These are phyloP conservation scores for Fraxinus sp. DNA, from an alignment of 305 asterid species.

Conservation along the genomic window DNA sequence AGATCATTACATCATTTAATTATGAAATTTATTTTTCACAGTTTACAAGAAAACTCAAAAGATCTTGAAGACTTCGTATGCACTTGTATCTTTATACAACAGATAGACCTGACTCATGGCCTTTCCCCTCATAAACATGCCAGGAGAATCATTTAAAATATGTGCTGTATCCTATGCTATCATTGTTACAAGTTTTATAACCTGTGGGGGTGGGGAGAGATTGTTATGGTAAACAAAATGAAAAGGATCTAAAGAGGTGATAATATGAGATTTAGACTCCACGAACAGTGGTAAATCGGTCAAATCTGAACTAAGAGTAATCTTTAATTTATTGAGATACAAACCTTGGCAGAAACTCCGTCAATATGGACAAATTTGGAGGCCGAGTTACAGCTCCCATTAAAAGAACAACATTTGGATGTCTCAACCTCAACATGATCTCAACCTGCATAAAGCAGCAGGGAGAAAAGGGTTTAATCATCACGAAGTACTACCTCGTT, in stretches of 20 bases:
- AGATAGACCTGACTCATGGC: neutral
- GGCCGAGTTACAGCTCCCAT: conserved; percentile 97
- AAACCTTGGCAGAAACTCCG: conserved; percentile 92
- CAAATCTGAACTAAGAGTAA: neutral
- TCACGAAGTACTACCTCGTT: neutral
- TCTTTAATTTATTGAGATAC: conserved; percentile 16
- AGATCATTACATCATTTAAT: neutral
- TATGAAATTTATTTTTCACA: neutral
- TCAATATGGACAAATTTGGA: conserved; percentile 91
- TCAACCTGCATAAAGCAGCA: conserved; percentile 61
- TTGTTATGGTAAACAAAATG: neutral
- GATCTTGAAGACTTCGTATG: conserved; percentile 14
- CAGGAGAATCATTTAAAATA: neutral
- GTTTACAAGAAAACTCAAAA: conserved; percentile 8
- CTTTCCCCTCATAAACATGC: neutral
- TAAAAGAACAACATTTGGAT: conserved; percentile 92
- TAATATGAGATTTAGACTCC: neutral
- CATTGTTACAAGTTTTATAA: neutral
- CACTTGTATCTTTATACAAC: neutral
- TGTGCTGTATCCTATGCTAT: neutral
- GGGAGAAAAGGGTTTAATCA: conserved; percentile 16
- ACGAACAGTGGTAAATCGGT: neutral
- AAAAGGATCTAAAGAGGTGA: conserved; percentile 1
- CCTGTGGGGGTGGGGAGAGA: neutral
- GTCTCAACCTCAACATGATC: conserved; percentile 94